Evolutionary conservation across 2,329 filamentous ascomycete species (phyloP).

Genomic region (Claviceps maximensis): DNA sequence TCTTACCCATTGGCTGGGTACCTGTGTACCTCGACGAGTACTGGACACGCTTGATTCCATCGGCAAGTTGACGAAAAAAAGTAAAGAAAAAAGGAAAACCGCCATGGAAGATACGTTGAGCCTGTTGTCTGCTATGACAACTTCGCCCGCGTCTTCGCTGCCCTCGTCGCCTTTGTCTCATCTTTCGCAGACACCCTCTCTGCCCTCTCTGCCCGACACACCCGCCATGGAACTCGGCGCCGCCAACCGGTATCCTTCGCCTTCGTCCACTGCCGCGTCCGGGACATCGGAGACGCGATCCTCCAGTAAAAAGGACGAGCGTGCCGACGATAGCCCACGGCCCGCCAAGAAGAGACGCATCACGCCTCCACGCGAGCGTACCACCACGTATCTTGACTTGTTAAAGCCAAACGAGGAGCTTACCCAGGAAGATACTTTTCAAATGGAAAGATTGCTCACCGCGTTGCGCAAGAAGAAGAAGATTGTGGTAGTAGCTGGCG

Average conservation of each 20-base stretch:
- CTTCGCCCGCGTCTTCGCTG: constrained; percentile 22
- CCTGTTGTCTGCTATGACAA: constrained; percentile 15
- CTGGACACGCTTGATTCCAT: background rate
- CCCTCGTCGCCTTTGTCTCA: constrained; percentile 42
- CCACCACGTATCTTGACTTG: constrained; percentile 72
- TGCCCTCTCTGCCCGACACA: constrained; percentile 30
- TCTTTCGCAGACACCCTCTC: constrained; percentile 38
- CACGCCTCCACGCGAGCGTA: constrained; percentile 48
- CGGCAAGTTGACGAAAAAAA: background rate
- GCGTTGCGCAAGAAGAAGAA: constrained; percentile 81
- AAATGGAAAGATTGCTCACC: constrained; percentile 59
- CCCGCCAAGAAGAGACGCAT: constrained; percentile 67
- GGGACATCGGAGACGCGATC: constrained; percentile 38
- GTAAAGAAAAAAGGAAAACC: background rate
- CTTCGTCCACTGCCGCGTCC: constrained; percentile 31
- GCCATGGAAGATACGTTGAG: background rate
- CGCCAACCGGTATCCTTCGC: constrained; percentile 38
- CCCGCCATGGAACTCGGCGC: constrained; percentile 25
- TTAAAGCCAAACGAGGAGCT: constrained; percentile 35
- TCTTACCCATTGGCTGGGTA: background rate
- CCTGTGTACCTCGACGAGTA: background rate
- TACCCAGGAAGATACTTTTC: constrained; percentile 27
- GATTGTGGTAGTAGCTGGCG: constrained; percentile 91
- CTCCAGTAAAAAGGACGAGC: constrained; percentile 31
- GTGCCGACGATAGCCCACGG: constrained; percentile 43